Evolutionary conservation across 139 green algal species (phyloP).

Genomic region (Closterium sp.): DNA sequence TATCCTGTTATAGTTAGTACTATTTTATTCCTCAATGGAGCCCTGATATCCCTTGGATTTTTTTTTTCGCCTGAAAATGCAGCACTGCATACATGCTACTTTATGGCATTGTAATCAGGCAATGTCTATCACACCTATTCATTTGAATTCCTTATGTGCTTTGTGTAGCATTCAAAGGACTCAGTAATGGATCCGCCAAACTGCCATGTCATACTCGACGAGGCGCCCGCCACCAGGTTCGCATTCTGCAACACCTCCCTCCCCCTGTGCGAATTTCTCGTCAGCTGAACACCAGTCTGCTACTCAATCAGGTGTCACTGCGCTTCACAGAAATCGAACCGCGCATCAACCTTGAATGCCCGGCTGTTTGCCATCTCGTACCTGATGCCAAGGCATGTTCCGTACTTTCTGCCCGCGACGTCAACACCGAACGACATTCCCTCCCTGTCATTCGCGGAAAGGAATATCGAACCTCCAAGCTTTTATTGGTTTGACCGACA

Average conservation of each 20-base stretch:
- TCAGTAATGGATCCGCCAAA: background rate
- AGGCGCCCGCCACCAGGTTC: background rate
- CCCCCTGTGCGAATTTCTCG: background rate
- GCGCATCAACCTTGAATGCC: background rate
- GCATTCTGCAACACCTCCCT: background rate
- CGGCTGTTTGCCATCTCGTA: background rate
- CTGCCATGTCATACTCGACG: background rate
- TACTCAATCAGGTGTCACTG: background rate
- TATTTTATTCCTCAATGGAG: too few species aligned
- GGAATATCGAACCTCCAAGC: background rate
- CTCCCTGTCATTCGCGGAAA: background rate
- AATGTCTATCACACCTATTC: too few species aligned
- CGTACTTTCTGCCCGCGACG: background rate
- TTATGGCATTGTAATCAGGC: too few species aligned
- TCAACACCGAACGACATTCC: too few species aligned
- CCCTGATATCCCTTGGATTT: too few species aligned
- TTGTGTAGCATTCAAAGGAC: too few species aligned
- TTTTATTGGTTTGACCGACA: background rate
- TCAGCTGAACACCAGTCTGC: background rate
- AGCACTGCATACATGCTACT: too few species aligned
- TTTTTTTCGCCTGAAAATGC: too few species aligned
- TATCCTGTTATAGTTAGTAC: too few species aligned
- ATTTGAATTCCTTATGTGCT: too few species aligned
- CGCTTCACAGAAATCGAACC: background rate
- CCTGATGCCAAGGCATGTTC: background rate